Evolutionary conservation across 352 stramenopile species (phyloP), one percentile per base, ranked within the genome.

Genomic region (Pythium grandisporangium): DNA sequence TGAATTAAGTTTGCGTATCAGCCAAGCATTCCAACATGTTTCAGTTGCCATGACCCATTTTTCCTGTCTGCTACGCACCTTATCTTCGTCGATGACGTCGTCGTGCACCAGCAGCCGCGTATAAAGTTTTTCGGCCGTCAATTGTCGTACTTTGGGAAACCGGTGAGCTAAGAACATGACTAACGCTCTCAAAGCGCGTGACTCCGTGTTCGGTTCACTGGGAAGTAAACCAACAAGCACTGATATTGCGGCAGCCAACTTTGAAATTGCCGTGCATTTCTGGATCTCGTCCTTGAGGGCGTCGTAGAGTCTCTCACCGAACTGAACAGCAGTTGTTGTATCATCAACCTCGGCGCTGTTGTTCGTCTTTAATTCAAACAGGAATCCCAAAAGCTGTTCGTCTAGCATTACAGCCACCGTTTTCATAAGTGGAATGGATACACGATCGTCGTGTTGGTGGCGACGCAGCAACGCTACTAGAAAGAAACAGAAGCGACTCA

Each of bases 381-480:
- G 34, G 37, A 82, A 82, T 10, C 49, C 25, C 19, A 88, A 41
- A 16, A 84, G 37, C 26, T 75, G 71, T 11, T 65, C 62, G 39
- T 86, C 70, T 1, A 95, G 48, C n/a, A 92, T 34, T 20, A 80
- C 53, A 20, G 87, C 65, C 16, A 95, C 47, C 5, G 81, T 92
- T 48, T 95, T 96, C 54, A 96, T 72, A 11, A 95, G 53, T 3
- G 87, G 82, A 16, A 95, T 67, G 7, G 84, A 83, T 14, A 96
- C 70, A 21, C 85, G 82, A 37, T 93, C 79, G 17, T 93, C 65
- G 27, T 75, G 61, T 2, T 61, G 34, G 51, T 95, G 66, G 3
- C 63, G 60, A 2, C 58, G 51, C 20, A 95, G 39, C 16, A 94
- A 51, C 11, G 59, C 66, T 21, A 95, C 63, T 5, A 78, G 71